Conservation (phyloP, 2,329 filamentous ascomycete genomes). For the Fusarium coffeatum region DNA sequence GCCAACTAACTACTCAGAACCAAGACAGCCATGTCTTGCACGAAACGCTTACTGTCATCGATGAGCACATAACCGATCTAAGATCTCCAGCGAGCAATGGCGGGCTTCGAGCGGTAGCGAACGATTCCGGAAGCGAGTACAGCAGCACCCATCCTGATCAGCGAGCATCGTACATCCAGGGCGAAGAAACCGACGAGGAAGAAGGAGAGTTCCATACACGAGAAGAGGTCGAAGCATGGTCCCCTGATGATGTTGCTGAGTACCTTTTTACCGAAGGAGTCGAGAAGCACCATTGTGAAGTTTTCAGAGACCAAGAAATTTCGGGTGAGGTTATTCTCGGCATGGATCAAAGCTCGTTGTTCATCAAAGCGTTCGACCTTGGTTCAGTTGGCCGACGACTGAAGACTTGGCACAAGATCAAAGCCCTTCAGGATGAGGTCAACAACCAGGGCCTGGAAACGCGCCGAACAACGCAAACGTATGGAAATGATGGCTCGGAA, state of each 20-base stretch:
- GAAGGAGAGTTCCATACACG: slow-evolving; percentile 77
- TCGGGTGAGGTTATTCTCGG: slow-evolving; percentile 90
- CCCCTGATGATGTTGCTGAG: slow-evolving; percentile 83
- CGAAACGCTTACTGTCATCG: slow-evolving; percentile 94
- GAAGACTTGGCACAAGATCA: slow-evolving; percentile 98
- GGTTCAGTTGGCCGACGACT: slow-evolving; percentile 89
- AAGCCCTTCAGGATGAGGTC: slow-evolving; percentile 88
- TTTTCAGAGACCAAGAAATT: slow-evolving; percentile 96
- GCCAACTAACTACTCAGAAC: slow-evolving; percentile 57
- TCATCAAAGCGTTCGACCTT: slow-evolving; percentile 94
- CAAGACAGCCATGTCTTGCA: slow-evolving; percentile 82
- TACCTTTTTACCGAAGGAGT: slow-evolving; percentile 88
- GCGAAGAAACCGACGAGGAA: slow-evolving; percentile 95
- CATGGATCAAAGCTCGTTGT: slow-evolving; percentile 95
- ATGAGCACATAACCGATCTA: slow-evolving; percentile 95
- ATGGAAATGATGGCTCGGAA: slow-evolving; percentile 71
- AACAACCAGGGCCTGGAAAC: slow-evolving; percentile 60
- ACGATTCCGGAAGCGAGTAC: slow-evolving; percentile 90
- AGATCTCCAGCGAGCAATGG: slow-evolving; percentile 66
- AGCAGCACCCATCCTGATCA: slow-evolving; percentile 82
- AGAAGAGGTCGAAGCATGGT: slow-evolving; percentile 83
- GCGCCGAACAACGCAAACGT: slow-evolving; percentile 66
- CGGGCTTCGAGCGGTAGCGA: slow-evolving; percentile 63
- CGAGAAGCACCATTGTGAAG: slow-evolving; percentile 89
- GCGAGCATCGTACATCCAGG: slow-evolving; percentile 89